Base-by-base conservation (phyloP, 768 basidiomycete genomes). In the Termitomyces sp. region DNA sequence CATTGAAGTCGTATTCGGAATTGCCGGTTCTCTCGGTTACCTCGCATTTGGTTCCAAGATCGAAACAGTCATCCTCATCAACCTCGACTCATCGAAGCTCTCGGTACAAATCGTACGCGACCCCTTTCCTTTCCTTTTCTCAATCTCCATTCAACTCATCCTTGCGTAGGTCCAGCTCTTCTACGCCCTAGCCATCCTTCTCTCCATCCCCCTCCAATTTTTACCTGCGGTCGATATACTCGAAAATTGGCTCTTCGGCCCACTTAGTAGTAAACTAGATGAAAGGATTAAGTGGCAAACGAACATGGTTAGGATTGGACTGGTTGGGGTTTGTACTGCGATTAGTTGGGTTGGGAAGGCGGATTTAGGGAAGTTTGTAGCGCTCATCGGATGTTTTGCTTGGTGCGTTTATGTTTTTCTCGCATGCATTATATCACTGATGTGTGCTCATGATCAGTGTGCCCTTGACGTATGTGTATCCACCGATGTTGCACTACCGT, bases 211-310 rank as follows among this genome's bases (percentile, higher is more conserved):
- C 0, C 84, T 98, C 1, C 96, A 98, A 74, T 88, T 98, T 59
- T 98, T 98, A 91, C 97, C 97, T 0, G 96, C 96, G 3, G 88
- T 96, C 52, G 86, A 96, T 56, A 98, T 99, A 70, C 84, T 98
- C 75, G 96, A 99, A 81, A 96, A 98, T 69, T 95, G 92, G 6
- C 67, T 98, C 33, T 98, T 98, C n/a, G 28, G 24, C 73, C 85
- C 86, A 51, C 83, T 83, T 50, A 92, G 90, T 66, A 96, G 96
- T 55, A 98, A 98, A 72, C 79, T 74, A 55, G 81, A 93, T 71
- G 64, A 76, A 33, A 81, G 84, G 58, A 90, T 97, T 71, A 98
- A 98, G 72, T 98, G 96, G 96, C 79, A 87, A 68, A 98, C 98
- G 86, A 98, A 98, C 68, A 74, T 85, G 20, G 86, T 95, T 73